Evolutionary conservation across 192 early-diverging fungal genomes (phyloP).

Genomic region (Coemansia sp.): DNA sequence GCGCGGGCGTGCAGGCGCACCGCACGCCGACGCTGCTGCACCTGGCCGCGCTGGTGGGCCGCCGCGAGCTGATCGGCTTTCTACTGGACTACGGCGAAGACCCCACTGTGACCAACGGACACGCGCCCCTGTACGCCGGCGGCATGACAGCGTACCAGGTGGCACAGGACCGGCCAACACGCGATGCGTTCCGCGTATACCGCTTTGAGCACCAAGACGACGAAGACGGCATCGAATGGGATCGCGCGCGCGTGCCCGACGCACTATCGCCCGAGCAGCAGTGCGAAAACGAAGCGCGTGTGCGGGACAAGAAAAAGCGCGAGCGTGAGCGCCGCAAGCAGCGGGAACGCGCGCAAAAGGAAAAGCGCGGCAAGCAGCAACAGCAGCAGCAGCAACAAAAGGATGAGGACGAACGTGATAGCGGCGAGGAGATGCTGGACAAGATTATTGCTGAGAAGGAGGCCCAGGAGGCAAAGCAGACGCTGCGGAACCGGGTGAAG

Average conservation of each 20-base stretch:
- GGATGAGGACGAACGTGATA: not conserved
- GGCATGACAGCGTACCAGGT: constrained; percentile 37
- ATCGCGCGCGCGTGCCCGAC: constrained; percentile 25
- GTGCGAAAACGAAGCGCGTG: constrained; percentile 17
- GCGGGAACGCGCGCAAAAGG: constrained; percentile 3
- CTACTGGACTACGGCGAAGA: constrained; percentile 75
- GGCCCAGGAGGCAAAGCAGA: not conserved
- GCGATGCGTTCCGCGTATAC: constrained; percentile 29
- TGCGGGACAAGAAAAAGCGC: constrained; percentile 12
- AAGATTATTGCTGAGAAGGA: constrained; percentile 1
- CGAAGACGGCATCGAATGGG: constrained; percentile 38
- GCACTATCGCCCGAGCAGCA: constrained; percentile 17
- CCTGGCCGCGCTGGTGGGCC: constrained; percentile 63
- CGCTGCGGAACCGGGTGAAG: not conserved
- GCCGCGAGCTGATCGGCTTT: constrained; percentile 58
- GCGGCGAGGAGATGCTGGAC: constrained; percentile 18
- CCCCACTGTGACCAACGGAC: constrained; percentile 58
- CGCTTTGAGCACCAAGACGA: constrained; percentile 32
- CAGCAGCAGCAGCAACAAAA: not conserved
- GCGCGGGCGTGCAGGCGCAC: constrained; percentile 23
- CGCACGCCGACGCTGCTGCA: constrained; percentile 71
- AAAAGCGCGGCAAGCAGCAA: not conserved
- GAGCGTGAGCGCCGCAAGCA: constrained; percentile 13
- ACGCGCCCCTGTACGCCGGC: constrained; percentile 23
- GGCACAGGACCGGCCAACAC: constrained; percentile 20